Percentiles rank a stretch among this genome's conserved stretches.
Evolutionary conservation across 2,329 filamentous ascomycete species (phyloP).

Genomic region (Metarhizium guizhouense): DNA sequence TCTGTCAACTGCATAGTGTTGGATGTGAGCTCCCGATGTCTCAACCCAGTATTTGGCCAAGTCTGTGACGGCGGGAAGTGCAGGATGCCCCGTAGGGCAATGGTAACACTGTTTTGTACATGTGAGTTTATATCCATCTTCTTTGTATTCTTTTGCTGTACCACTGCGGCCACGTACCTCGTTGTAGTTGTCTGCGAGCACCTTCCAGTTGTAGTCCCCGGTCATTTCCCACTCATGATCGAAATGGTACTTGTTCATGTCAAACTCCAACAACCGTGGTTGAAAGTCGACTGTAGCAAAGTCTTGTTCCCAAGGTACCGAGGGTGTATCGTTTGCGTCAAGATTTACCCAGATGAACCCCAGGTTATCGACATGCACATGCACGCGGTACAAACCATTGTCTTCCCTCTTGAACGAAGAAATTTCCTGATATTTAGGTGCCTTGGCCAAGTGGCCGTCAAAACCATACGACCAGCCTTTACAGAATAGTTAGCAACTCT

Average conservation of each 20-base stretch:
- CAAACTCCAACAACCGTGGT: conserved; percentile 13
- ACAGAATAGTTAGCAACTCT: too few species aligned
- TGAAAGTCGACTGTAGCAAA: conserved; percentile 20
- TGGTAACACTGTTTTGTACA: conserved; percentile 27
- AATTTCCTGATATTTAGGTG: conserved; percentile 29
- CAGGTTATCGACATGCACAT: conserved; percentile 32
- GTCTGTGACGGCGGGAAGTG: conserved; percentile 33
- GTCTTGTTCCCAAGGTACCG: conserved; percentile 34
- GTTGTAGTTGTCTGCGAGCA: conserved; percentile 39
- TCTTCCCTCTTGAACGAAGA: conserved; percentile 27
- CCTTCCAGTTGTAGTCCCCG: conserved; percentile 30
- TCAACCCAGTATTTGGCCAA: conserved; percentile 33
- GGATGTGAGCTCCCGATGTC: conserved; percentile 22
- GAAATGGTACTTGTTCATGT: conserved; percentile 18
- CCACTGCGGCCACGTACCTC: conserved; percentile 11
- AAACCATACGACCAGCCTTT: conserved; percentile 33
- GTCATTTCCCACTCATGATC: conserved; percentile 24
- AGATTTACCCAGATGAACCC: conserved; percentile 42
- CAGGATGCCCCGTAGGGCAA: conserved; percentile 38
- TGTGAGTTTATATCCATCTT: background rate
- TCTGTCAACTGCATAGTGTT: conserved; percentile 28
- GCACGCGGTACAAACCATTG: conserved; percentile 35
- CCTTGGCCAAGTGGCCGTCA: conserved; percentile 31
- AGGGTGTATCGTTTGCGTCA: conserved; percentile 25
- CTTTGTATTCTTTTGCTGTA: too few species aligned